Percentiles rank a stretch among this genome's conserved stretches.
Evolutionary conservation across 2,329 filamentous ascomycete genomes (phyloP).

Genomic region (Ophiocordyceps camponoti-floridani): DNA sequence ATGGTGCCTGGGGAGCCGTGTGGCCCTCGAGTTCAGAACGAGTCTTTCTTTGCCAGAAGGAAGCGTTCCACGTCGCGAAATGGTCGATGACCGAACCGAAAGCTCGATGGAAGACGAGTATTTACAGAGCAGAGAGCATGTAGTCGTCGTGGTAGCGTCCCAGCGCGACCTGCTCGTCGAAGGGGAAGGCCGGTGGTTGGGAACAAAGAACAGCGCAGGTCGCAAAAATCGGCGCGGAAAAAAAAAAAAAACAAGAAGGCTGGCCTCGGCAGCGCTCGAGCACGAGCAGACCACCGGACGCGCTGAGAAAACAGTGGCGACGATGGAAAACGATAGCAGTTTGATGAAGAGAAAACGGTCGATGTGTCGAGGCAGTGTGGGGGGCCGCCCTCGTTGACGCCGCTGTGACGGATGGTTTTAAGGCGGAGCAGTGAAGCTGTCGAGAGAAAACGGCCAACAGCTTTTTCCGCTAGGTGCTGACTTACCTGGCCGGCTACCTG

Average conservation of each 20-base stretch:
- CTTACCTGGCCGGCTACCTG: background rate
- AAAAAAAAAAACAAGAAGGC: background rate
- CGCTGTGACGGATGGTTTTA: background rate
- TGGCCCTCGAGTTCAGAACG: background rate
- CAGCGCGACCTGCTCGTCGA: background rate
- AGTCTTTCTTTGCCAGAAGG: background rate
- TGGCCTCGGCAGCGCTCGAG: background rate
- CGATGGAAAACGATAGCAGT: background rate
- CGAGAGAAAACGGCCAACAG: background rate
- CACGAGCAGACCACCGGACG: background rate
- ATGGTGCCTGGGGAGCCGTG: slow-evolving; percentile 19
- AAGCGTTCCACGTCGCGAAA: background rate
- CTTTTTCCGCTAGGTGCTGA: background rate
- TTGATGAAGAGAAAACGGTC: background rate
- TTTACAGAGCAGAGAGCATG: background rate
- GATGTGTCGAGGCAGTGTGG: background rate
- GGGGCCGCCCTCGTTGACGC: background rate
- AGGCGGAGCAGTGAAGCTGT: background rate
- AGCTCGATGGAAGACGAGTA: background rate
- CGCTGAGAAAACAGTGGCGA: background rate
- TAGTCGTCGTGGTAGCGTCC: background rate
- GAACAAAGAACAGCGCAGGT: background rate
- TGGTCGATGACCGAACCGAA: background rate
- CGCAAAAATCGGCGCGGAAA: background rate
- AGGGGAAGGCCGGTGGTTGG: background rate